phyloP scores from a whole-genome alignment of 2,329 filamentous ascomycete species.

The Neoascochyta sp. region DNA sequence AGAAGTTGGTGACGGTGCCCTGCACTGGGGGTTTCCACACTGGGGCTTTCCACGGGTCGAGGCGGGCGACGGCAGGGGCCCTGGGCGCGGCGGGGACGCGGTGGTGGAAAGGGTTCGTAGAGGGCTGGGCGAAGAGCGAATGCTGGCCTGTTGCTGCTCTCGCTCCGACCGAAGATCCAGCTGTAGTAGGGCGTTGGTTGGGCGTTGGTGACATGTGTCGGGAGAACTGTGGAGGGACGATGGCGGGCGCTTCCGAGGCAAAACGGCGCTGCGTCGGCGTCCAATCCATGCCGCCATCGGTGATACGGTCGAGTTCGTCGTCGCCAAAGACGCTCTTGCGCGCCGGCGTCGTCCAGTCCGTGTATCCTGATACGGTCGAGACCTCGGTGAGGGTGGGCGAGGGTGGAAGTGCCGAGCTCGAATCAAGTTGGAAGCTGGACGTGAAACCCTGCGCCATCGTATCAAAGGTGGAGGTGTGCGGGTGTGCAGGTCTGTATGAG shows the following conservation, averaged over 20 bases:
- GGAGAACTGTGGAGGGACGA: constrained; percentile 19
- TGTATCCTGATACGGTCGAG: constrained; percentile 22
- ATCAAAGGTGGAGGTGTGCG: constrained; percentile 30
- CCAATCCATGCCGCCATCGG: constrained; percentile 81
- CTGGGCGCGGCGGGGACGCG: constrained; percentile 66
- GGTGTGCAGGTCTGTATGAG: constrained; percentile 22
- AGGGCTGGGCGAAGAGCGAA: constrained; percentile 27
- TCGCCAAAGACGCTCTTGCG: constrained; percentile 19
- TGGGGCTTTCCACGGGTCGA: constrained; percentile 55
- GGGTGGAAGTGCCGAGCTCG: constrained; percentile 23
- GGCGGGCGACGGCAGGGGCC: constrained; percentile 59
- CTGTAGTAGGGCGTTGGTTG: constrained; percentile 3
- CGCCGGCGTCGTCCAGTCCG: constrained; percentile 23
- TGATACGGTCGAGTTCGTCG: too few relatives aligned
- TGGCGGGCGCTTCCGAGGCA: constrained; percentile 35
- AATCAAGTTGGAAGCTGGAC: constrained; percentile 38
- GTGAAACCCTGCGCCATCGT: constrained; percentile 39
- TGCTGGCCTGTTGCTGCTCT: constrained; percentile 9
- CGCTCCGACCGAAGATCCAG: too few relatives aligned
- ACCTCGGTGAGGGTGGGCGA: constrained; percentile 31
- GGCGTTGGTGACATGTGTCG: constrained; percentile 7
- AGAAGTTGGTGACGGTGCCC: constrained; percentile 53
- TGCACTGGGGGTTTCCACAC: constrained; percentile 49
- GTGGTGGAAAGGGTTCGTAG: constrained; percentile 62
- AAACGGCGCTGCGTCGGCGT: constrained; percentile 50